Percentiles rank a stretch among this genome's conserved stretches.
These are phyloP conservation scores for Cladophialophora exuberans DNA, from an alignment of 2,329 filamentous ascomycete species.

Conservation along the genomic window DNA sequence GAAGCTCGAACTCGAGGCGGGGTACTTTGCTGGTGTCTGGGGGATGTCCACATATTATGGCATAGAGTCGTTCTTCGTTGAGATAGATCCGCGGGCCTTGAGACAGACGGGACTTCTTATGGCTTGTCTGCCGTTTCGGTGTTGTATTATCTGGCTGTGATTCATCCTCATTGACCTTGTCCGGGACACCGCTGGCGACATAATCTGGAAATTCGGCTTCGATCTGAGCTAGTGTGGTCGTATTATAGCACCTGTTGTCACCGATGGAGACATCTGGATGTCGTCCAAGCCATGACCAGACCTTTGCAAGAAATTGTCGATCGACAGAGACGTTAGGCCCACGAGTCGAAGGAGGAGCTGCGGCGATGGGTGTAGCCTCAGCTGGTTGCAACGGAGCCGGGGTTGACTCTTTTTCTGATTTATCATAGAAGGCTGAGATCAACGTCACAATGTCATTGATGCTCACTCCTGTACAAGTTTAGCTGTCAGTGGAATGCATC, in stretches of 20 bases:
- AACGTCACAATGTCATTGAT: conserved; percentile 39
- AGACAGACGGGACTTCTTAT: not conserved
- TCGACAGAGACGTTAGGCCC: conserved; percentile 49
- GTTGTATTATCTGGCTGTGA: not conserved
- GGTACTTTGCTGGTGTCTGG: conserved; percentile 59
- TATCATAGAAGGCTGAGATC: conserved; percentile 43
- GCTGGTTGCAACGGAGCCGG: too few species aligned
- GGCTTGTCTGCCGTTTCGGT: not conserved
- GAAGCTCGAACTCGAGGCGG: conserved; percentile 57
- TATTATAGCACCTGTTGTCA: conserved; percentile 44
- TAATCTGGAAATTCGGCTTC: conserved; percentile 36
- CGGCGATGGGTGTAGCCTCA: too few species aligned
- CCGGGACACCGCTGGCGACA: conserved; percentile 4
- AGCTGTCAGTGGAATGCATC: conserved; percentile 27
- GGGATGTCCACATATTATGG: conserved; percentile 62
- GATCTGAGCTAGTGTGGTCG: conserved; percentile 45
- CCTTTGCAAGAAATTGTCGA: conserved; percentile 54
- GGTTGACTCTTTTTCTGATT: conserved; percentile 27
- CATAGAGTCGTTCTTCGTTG: conserved; percentile 61
- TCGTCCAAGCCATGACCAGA: conserved; percentile 61
- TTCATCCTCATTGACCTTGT: not conserved
- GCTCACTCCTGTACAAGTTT: conserved; percentile 15
- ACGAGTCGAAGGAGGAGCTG: too few species aligned
- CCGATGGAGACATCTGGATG: conserved; percentile 61
- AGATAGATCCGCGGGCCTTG: conserved; percentile 48